A percentile compares a stretch with the other conserved stretches of the same genome.
phyloP scores from a whole-genome alignment of 768 basidiomycete species.

The Tremella mesenterica region DNA sequence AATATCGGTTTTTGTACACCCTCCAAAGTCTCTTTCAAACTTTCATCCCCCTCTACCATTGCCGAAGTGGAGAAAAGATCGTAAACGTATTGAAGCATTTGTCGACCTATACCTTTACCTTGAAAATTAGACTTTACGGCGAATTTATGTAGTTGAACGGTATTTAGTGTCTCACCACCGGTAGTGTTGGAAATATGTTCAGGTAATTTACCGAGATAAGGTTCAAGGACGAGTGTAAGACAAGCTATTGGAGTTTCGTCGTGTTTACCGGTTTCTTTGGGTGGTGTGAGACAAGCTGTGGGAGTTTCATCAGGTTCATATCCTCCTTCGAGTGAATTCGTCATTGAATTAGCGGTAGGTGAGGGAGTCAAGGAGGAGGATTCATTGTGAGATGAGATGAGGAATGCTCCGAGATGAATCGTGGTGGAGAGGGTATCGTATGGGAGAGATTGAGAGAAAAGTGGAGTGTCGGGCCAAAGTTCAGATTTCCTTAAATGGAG shows the following conservation, averaged over 20 bases:
- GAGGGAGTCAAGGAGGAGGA: neutral
- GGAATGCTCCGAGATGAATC: conserved; percentile 20
- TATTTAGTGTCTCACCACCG: neutral
- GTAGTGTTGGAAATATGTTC: no score
- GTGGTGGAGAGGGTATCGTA: conserved; percentile 16
- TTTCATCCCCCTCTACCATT: no score
- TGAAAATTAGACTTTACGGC: conserved; percentile 13
- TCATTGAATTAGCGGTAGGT: neutral
- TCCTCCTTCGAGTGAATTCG: neutral
- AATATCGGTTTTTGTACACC: conserved; percentile 1
- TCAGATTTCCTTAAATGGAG: neutral
- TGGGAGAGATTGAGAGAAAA: conserved; percentile 6
- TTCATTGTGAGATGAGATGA: neutral
- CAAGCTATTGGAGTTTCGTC: neutral
- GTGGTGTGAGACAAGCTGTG: neutral
- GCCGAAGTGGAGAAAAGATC: no score
- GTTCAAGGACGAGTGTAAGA: conserved; percentile 6
- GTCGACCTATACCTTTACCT: conserved; percentile 15
- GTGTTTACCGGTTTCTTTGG: neutral
- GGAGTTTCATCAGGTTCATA: conserved; percentile 9
- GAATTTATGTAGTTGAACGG: conserved; percentile 25
- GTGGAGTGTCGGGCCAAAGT: conserved; percentile 2
- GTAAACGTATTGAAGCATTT: conserved; percentile 2
- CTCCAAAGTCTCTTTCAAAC: neutral
- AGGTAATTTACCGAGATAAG: conserved; percentile 6